phyloP scores from a whole-genome alignment of 306 rosid genomes.

The Begonia peltatifolia region DNA sequence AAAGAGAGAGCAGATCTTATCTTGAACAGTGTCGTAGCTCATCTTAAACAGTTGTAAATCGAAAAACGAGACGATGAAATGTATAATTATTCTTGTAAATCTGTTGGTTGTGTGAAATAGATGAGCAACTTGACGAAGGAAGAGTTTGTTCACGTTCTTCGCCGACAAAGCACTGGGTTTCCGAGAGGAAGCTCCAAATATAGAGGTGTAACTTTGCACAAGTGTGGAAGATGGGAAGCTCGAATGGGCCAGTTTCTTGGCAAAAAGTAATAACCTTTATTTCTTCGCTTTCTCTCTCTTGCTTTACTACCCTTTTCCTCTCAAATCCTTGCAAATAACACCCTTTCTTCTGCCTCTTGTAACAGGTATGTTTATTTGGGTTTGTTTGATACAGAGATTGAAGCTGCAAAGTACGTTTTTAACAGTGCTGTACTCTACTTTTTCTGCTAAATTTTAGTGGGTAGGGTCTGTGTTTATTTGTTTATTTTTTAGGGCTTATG shows the following conservation, averaged over 20 bases:
- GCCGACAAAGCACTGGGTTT: conserved; percentile 97
- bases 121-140: conserved; percentile 92
- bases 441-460: too few relatives aligned
- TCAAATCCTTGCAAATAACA: background rate
- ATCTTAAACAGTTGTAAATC: too few relatives aligned
- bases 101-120: conserved; percentile 16
- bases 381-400: conserved; percentile 82
- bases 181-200: conserved; percentile 99
- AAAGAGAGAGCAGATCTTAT: too few relatives aligned
- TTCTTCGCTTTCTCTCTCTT: background rate
- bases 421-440: too few relatives aligned
- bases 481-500: conserved; percentile 56
- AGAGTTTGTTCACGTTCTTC: conserved; percentile 97
- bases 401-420: conserved; percentile 69
- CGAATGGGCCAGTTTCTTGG: conserved; percentile 98
- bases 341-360: conserved; percentile 12
- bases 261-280: conserved; percentile 48
- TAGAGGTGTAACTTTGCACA: conserved; percentile 96
- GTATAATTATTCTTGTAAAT: too few relatives aligned
- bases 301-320: too few relatives aligned
- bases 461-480: background rate
- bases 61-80: too few relatives aligned
- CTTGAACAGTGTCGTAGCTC: too few relatives aligned
- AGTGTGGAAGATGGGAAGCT: conserved; percentile 99
- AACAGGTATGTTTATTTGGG: conserved; percentile 90